Base-by-base conservation (phyloP, 345 rosid species). In the Murraya paniculata region DNA sequence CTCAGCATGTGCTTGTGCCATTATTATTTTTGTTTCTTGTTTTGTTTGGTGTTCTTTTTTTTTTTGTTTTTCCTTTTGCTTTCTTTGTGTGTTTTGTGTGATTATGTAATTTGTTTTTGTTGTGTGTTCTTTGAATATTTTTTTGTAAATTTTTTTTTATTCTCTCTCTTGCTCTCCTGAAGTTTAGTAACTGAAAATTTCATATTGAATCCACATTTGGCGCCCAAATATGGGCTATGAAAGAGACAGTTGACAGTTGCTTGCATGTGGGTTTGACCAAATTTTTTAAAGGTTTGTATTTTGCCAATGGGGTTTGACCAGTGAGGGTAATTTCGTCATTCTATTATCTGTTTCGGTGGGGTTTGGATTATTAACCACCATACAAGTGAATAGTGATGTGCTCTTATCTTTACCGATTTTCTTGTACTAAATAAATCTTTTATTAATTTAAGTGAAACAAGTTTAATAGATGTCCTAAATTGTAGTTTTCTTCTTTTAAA, bases 1-100 rank as follows among this genome's bases (percentile, higher is more conserved):
- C 48, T 82, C 84, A 31, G 84, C 80, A n/a, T 84, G 86, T 78
- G 86, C 82, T 70, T 90, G 90, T 11, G 96, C 94, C 98, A 93
- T 91, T 25, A 4, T 19, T 53, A 5, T 1, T 53, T 50, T 53
- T 53, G 22, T 53, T 18, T 53, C 57, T 18, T 11, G 50, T 45
- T 45, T 45, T 45, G 50, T 60, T 31, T 25, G 61, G 13, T 30
- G 0, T 59, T 9, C 50, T 27, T 73, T 8, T 71, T 69, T 53
- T 41, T 58, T 60, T 66, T 13, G 45, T 22, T 48, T 24, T 16
- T 28, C 65, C 18, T 38, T 24, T 77, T 36, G 50, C 27, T 74
- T 58, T 65, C 13, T 39, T 11, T 41, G 7, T 66, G 28, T 36
- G 18, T 45, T 45, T 45, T 45, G 50, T 45, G 50, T 39, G 53